phyloP scores from a whole-genome alignment of 306 rosid species.

The Cyamopsis tetragonoloba region DNA sequence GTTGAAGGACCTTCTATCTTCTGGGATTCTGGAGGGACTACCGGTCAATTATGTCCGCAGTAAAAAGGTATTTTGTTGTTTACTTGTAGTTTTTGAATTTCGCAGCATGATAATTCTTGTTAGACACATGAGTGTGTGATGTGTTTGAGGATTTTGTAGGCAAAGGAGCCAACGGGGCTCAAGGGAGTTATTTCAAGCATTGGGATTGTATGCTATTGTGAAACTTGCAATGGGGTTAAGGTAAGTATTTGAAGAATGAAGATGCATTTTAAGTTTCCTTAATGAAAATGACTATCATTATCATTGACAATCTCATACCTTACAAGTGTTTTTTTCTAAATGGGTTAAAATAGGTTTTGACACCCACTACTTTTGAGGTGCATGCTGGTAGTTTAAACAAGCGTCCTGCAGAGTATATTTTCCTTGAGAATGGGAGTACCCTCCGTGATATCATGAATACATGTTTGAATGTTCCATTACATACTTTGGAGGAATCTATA shows the following conservation, averaged over 20 bases:
- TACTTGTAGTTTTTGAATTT: background rate
- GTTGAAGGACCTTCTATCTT: constrained; percentile 59
- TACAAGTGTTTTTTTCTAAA: background rate
- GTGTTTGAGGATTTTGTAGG: constrained; percentile 38
- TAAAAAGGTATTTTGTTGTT: constrained; percentile 43
- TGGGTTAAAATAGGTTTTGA: constrained; percentile 44
- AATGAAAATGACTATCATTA: too few relatives aligned
- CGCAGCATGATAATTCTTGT: background rate
- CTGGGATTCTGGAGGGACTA: constrained; percentile 71
- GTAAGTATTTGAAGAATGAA: constrained; percentile 51
- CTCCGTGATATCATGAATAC: constrained; percentile 59
- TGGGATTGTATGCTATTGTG: constrained; percentile 54
- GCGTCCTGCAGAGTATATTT: constrained; percentile 64
- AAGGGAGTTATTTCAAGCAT: constrained; percentile 55
- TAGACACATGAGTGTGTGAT: background rate
- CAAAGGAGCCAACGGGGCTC: constrained; percentile 33
- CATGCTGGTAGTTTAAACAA: constrained; percentile 78
- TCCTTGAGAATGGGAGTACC: constrained; percentile 49
- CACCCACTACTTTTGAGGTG: constrained; percentile 59
- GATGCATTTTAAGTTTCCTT: background rate
- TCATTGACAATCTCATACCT: background rate
- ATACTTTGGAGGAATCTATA: constrained; percentile 47
- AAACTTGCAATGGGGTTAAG: constrained; percentile 43
- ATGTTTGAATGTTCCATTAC: constrained; percentile 32
- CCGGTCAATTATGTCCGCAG: constrained; percentile 50